Evolutionary conservation across 1,284 basidiomycete species (phyloP).

Genomic region (Bjerkandera adusta): DNA sequence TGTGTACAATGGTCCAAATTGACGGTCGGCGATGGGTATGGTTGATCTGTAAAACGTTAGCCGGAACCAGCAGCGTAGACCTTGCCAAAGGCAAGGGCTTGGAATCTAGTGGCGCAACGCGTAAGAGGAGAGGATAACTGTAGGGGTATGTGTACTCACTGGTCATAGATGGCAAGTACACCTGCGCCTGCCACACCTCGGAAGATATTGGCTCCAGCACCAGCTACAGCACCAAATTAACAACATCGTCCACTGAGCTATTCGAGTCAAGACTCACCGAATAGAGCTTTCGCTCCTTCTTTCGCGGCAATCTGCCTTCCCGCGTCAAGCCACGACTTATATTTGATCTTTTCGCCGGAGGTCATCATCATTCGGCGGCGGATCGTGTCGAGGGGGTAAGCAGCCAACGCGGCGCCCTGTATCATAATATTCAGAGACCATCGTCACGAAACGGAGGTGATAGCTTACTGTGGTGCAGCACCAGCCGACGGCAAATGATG

Average conservation of each 20-base stretch:
- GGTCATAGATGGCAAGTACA: slow-evolving; percentile 68
- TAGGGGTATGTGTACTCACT: slow-evolving; percentile 40
- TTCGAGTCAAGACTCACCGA: slow-evolving; percentile 27
- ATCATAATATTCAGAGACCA: background rate
- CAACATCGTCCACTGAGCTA: background rate
- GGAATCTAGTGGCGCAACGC: slow-evolving; percentile 33
- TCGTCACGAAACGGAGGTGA: slow-evolving; percentile 10
- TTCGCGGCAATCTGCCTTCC: slow-evolving; percentile 57
- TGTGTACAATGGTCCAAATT: too few relatives aligned
- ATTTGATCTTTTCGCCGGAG: slow-evolving; percentile 51
- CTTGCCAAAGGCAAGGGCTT: slow-evolving; percentile 39
- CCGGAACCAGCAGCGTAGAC: slow-evolving; percentile 39
- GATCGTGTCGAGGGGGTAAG: slow-evolving; percentile 70
- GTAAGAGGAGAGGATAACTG: background rate
- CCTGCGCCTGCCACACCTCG: slow-evolving; percentile 73
- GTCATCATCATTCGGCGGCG: slow-evolving; percentile 75
- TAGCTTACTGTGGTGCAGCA: slow-evolving; percentile 44
- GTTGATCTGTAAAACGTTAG: slow-evolving; percentile 15
- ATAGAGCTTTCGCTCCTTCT: slow-evolving; percentile 60
- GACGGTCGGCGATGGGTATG: too few relatives aligned
- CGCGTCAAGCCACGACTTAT: slow-evolving; percentile 60
- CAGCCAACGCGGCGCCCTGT: slow-evolving; percentile 54
- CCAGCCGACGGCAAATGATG: slow-evolving; percentile 62
- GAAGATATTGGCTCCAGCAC: slow-evolving; percentile 60
- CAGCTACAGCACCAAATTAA: slow-evolving; percentile 25